Conservation (phyloP, 2,329 filamentous ascomycete species). For the Blastomyces silverae region DNA sequence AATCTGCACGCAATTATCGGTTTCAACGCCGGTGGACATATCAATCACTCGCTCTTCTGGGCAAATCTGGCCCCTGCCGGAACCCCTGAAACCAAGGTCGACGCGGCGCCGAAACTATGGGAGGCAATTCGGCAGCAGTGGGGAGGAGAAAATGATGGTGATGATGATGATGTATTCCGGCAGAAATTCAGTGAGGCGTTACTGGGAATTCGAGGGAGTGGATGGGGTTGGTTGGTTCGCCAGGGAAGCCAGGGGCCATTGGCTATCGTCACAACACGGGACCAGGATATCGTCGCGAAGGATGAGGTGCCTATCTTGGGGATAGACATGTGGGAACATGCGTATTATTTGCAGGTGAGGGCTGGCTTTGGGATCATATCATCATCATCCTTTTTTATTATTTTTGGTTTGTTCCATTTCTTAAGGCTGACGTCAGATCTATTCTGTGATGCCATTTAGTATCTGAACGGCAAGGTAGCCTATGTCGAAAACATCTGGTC, state of each 20-base stretch:
- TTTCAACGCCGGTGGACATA: constrained; percentile 87
- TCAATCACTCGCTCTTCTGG: constrained; percentile 94
- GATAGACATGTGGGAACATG: constrained; percentile 91
- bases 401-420: background rate
- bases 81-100: constrained; percentile 51
- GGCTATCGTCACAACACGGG: constrained; percentile 72
- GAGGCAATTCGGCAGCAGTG: constrained; percentile 59
- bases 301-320: constrained; percentile 66
- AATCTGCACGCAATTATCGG: constrained; percentile 64
- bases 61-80: constrained; percentile 63
- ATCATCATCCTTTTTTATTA: background rate
- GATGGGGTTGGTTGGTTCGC: constrained; percentile 81
- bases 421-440: background rate
- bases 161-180: constrained; percentile 56
- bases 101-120: constrained; percentile 50
- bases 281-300: constrained; percentile 75
- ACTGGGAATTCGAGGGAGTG: constrained; percentile 70
- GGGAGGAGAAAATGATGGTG: too few relatives aligned
- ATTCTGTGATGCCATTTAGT: constrained; percentile 44
- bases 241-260: constrained; percentile 54
- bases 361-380: background rate
- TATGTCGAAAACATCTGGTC: constrained; percentile 90
- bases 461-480: constrained; percentile 88
- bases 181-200: constrained; percentile 59
- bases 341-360: constrained; percentile 72